These are phyloP conservation scores for Trametes cubensis DNA, from an alignment of 768 basidiomycete species.

Conservation along the genomic window DNA sequence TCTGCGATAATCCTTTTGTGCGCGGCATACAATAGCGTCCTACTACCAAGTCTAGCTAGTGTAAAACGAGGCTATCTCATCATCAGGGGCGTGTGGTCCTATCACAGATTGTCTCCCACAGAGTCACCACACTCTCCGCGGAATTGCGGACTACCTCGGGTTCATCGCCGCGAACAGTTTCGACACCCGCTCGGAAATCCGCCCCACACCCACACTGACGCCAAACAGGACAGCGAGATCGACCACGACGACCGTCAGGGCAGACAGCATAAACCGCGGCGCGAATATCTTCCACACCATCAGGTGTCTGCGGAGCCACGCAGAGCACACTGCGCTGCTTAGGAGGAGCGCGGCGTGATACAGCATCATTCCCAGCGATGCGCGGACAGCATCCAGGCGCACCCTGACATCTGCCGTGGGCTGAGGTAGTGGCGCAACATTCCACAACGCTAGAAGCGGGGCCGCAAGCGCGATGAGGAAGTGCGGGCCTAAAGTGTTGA, in stretches of 20 bases:
- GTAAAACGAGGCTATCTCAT: slow-evolving; percentile 13
- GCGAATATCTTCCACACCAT: slow-evolving; percentile 99
- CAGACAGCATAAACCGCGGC: slow-evolving; percentile 87
- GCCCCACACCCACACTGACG: slow-evolving; percentile 56
- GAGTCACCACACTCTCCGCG: background rate
- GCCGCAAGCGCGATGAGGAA: slow-evolving; percentile 66
- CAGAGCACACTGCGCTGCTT: slow-evolving; percentile 71
- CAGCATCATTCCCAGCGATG: slow-evolving; percentile 63
- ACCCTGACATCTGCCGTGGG: slow-evolving; percentile 35
- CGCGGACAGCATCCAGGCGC: slow-evolving; percentile 48
- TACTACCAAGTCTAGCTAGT: slow-evolving; percentile 16
- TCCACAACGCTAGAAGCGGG: slow-evolving; percentile 83
- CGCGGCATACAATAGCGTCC: slow-evolving; percentile 12
- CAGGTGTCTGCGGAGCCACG: slow-evolving; percentile 78
- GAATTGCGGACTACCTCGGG: background rate
- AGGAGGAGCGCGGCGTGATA: slow-evolving; percentile 70
- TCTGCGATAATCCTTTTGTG: background rate
- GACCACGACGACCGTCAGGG: slow-evolving; percentile 62
- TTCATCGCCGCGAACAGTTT: slow-evolving; percentile 33
- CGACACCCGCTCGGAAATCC: slow-evolving; percentile 38
- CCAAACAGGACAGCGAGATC: slow-evolving; percentile 72
- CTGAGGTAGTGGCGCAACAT: slow-evolving; percentile 62
- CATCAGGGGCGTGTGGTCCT: background rate
- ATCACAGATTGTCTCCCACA: slow-evolving; percentile 10
- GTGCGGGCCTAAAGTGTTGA: slow-evolving; percentile 79